These are phyloP conservation scores for Lasiodiplodia citricola DNA, from an alignment of 2,329 filamentous ascomycete genomes.

Conservation along the genomic window DNA sequence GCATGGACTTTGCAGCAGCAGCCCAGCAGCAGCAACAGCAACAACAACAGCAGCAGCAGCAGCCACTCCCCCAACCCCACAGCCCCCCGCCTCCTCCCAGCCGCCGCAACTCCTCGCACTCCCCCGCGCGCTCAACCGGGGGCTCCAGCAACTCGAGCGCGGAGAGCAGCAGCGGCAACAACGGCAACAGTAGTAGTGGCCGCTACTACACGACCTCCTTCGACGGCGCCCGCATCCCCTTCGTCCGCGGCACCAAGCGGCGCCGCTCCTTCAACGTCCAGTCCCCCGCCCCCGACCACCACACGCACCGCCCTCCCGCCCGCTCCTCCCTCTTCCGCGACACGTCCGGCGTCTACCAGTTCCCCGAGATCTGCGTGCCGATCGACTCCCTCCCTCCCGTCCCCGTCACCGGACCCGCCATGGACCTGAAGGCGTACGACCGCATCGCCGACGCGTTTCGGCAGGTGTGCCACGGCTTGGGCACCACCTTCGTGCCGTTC, in stretches of 20 bases:
- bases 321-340: constrained; percentile 12
- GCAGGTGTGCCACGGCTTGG: constrained; percentile 11
- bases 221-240: constrained; percentile 11
- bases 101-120: not conserved
- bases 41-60: too few relatives aligned
- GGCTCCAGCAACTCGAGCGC: constrained; percentile 11
- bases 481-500: constrained; percentile 8
- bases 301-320: not conserved
- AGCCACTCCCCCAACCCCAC: not conserved
- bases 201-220: constrained; percentile 8
- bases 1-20: constrained; percentile 1
- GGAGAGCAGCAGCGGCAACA: not conserved
- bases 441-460: constrained; percentile 1
- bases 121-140: not conserved
- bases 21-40: too few relatives aligned
- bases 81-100: not conserved
- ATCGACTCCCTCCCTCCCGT: constrained; percentile 7
- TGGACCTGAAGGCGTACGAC: constrained; percentile 22
- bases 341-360: not conserved
- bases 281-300: not conserved
- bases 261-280: constrained; percentile 1
- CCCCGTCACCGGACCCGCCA: not conserved
- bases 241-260: constrained; percentile 15
- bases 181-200: not conserved
- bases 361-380: constrained; percentile 21